Base-by-base conservation (phyloP, 2,329 filamentous ascomycete genomes). In the Achaetomium macrosporum region DNA sequence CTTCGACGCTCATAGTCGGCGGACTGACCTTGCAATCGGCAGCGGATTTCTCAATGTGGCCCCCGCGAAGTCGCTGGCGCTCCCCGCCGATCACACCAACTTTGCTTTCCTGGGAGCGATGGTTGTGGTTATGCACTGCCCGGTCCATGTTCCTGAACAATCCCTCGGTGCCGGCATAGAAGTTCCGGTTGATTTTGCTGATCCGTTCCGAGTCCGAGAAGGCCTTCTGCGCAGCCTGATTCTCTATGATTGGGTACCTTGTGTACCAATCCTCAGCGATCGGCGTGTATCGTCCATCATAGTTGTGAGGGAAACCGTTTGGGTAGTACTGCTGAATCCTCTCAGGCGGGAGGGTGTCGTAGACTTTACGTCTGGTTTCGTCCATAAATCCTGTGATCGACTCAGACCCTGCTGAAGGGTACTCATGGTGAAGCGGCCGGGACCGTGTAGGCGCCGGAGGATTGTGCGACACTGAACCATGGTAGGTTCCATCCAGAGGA, bases 1-100 rank as follows among this genome's bases (percentile, higher is more conserved):
- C 66, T 2, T 66, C 61, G n/a, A 73, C 54, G n/a, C 58, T 60
- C 13, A 75, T 63, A 33, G 58, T 55, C 2, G 51, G 61, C 33
- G 68, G 66, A 39, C 50, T 47, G 5, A 61, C 36, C 30, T 60
- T 64, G 12, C 59, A 59, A 25, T 54, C 53, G 54, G 59, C 63
- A 13, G 64, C 55, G 13, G 43, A 20, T 11, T 42, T 48, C 20
- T 54, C 50, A 3, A 47, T 50, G 25, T 55, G 47, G 25, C 48
- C 50, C 19, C 45, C 54, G 36, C 57, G 53, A 8, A 50, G 44
- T 17, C 52, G 57, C 19, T 57, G 64, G 10, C 69, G 67, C 20
- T 72, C 66, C 25, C 71, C 67, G 11, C 69, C 69, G 53, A 71
- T 68, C 12, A 66, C 67, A 5, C 73, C 72, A 40, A 73, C 64